A percentile compares a stretch with the other conserved stretches of the same genome.
phyloP scores from a whole-genome alignment of 2,329 filamentous ascomycete species.

The Penicillium sp. region DNA sequence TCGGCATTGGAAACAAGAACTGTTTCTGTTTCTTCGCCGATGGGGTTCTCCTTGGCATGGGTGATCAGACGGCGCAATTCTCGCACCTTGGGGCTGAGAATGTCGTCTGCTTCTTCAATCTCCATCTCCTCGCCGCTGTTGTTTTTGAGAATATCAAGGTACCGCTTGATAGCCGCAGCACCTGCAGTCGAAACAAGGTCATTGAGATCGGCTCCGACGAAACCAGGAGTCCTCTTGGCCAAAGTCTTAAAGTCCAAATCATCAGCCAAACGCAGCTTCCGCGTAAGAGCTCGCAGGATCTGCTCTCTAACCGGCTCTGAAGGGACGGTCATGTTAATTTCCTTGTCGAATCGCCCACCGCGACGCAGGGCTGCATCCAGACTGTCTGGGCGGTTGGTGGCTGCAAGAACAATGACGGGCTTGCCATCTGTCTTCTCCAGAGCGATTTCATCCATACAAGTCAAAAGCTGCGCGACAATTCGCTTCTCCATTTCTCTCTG shows the following conservation, averaged over 20 bases:
- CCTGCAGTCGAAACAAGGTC: slow-evolving; percentile 68
- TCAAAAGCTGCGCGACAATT: slow-evolving; percentile 78
- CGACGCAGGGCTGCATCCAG: slow-evolving; percentile 76
- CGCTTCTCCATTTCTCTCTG: slow-evolving; percentile 88
- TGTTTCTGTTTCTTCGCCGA: slow-evolving; percentile 56
- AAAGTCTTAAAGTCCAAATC: slow-evolving; percentile 74
- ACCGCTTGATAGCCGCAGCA: slow-evolving; percentile 63
- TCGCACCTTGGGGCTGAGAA: slow-evolving; percentile 43
- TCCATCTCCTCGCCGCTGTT: slow-evolving; percentile 47
- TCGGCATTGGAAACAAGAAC: slow-evolving; percentile 65
- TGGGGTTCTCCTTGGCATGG: slow-evolving; percentile 54
- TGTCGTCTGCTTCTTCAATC: slow-evolving; percentile 39
- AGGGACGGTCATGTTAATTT: slow-evolving; percentile 85
- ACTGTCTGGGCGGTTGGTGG: slow-evolving; percentile 84
- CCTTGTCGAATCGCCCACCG: slow-evolving; percentile 76
- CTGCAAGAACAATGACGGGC: slow-evolving; percentile 85
- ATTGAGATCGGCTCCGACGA: slow-evolving; percentile 86
- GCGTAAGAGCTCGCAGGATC: slow-evolving; percentile 74
- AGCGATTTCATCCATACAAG: slow-evolving; percentile 81
- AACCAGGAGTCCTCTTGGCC: slow-evolving; percentile 85
- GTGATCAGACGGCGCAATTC: slow-evolving; percentile 56
- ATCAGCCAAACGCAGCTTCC: slow-evolving; percentile 62
- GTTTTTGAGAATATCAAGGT: slow-evolving; percentile 55
- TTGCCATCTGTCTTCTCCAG: slow-evolving; percentile 71
- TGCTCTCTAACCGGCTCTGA: slow-evolving; percentile 74